These are phyloP conservation scores for Penicillium cinerascens DNA, from an alignment of 495 filamentous ascomycete genomes.

Conservation along the genomic window DNA sequence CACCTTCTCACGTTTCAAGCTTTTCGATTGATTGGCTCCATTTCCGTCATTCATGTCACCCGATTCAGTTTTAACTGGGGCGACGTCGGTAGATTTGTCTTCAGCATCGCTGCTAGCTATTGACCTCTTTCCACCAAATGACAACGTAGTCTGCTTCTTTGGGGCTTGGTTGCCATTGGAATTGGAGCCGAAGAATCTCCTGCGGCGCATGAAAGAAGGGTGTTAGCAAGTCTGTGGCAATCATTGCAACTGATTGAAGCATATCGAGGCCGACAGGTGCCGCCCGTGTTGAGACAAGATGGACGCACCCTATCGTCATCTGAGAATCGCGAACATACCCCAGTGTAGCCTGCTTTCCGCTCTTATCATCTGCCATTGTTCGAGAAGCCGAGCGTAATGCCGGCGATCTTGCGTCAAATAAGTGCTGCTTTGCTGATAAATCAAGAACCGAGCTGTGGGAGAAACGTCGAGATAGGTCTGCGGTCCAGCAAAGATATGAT, in stretches of 20 bases:
- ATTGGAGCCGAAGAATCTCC: slow-evolving; percentile 45
- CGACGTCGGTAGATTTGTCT: neutral
- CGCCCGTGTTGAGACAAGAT: neutral
- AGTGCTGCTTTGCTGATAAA: neutral
- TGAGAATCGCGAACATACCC: slow-evolving; percentile 87
- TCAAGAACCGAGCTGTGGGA: neutral
- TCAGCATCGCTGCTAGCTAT: slow-evolving; percentile 22
- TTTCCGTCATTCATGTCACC: neutral
- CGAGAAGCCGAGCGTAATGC: neutral
- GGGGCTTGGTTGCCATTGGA: slow-evolving; percentile 39
- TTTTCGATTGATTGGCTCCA: slow-evolving; percentile 7
- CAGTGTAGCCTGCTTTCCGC: slow-evolving; percentile 76
- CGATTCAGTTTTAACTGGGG: neutral
- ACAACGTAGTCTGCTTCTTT: slow-evolving; percentile 70
- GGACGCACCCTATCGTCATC: slow-evolving; percentile 77
- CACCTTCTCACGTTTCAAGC: slow-evolving; percentile 41
- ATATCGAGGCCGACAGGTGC: neutral
- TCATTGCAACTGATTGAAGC: neutral
- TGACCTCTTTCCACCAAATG: slow-evolving; percentile 50
- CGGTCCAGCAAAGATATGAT: neutral
- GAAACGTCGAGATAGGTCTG: neutral
- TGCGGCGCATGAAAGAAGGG: slow-evolving; percentile 9
- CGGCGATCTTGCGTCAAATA: neutral
- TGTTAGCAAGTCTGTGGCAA: neutral
- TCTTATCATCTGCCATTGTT: slow-evolving; percentile 42